Conservation (phyloP, 2,329 filamentous ascomycete species). For the Xylaria sp. region DNA sequence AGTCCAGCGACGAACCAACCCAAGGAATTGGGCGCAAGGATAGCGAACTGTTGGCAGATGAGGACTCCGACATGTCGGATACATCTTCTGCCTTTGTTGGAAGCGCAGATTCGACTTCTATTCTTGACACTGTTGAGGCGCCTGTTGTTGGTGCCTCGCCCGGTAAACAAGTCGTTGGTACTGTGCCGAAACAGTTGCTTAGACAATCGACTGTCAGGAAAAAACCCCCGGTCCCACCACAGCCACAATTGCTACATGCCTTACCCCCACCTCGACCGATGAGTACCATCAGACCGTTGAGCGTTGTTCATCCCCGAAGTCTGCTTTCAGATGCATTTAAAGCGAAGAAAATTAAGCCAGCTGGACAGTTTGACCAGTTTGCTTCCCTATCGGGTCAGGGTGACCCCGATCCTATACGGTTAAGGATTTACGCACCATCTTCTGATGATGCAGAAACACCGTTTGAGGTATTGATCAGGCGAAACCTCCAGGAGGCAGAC, state of each 20-base stretch:
- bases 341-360: slow-evolving; percentile 74
- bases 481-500: slow-evolving; percentile 74
- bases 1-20: slow-evolving; percentile 61
- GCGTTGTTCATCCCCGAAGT: slow-evolving; percentile 75
- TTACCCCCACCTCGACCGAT: slow-evolving; percentile 77
- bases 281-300: slow-evolving; percentile 71
- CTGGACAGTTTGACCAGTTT: slow-evolving; percentile 80
- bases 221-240: slow-evolving; percentile 66
- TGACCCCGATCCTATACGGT: slow-evolving; percentile 77
- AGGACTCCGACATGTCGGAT: slow-evolving; percentile 70
- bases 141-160: slow-evolving; percentile 65
- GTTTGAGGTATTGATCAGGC: slow-evolving; percentile 76
- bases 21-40: slow-evolving; percentile 57
- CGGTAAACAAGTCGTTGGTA: slow-evolving; percentile 69
- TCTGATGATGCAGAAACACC: slow-evolving; percentile 72
- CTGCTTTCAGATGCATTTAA: slow-evolving; percentile 77
- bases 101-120: slow-evolving; percentile 76
- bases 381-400: slow-evolving; percentile 81
- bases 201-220: slow-evolving; percentile 72
- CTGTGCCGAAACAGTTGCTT: slow-evolving; percentile 68
- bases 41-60: slow-evolving; percentile 64
- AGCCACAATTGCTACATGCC: slow-evolving; percentile 68
- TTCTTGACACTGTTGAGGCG: slow-evolving; percentile 72
- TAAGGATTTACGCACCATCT: slow-evolving; percentile 81
- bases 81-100: slow-evolving; percentile 72